Evolutionary conservation across 2,329 filamentous ascomycete species (phyloP), one percentile per base, ranked within the genome.

Genomic region (Diplocarpon mali): DNA sequence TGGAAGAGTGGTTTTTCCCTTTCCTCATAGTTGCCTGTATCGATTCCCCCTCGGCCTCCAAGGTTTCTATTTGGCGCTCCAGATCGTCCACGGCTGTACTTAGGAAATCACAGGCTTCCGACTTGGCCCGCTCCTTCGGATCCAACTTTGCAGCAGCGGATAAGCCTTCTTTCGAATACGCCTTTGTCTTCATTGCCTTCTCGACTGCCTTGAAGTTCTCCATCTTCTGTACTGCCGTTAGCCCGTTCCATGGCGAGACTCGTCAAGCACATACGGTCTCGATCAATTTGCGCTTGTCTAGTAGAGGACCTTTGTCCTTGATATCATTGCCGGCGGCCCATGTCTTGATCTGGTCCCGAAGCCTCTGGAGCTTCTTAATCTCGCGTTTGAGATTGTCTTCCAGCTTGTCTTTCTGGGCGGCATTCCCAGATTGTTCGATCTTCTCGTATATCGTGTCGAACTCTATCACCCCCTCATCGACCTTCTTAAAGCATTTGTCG

Each of bases 111-210:
- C 82, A 78, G 27, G 85, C 75, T 58, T 96, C 90, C 50, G 85
- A 72, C 68, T 95, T 94, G 63, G 94, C 90, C 65, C 93, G 87
- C 65, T 96, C 92, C 64, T 89, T 94, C n/a, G 92, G 92, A 68
- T 98, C 92, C 53, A 96, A 75, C 66, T 94, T 93, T 40, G 87
- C 82, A 20, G 88, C 87, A 42, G 90, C 85, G 52, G 86, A 92
- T 53, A 98, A 70, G 36, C 92, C 92, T 67, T 96, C 92, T 72
- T 98, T 96, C 51, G 92, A 96, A 68, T 95, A 98, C 50, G 92
- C 92, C 67, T 98, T 98, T 46, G 92, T 98, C 73, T 98, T 98
- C 92, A 98, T 96, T 61, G 95, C 92, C 72, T 98, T 98, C 67
- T 98, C 92, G 42, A 98, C 92, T n/a, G 89, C 90, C 71, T 98